Base-by-base conservation (phyloP, 2,329 filamentous ascomycete species). In the Sporothrix protearum region DNA sequence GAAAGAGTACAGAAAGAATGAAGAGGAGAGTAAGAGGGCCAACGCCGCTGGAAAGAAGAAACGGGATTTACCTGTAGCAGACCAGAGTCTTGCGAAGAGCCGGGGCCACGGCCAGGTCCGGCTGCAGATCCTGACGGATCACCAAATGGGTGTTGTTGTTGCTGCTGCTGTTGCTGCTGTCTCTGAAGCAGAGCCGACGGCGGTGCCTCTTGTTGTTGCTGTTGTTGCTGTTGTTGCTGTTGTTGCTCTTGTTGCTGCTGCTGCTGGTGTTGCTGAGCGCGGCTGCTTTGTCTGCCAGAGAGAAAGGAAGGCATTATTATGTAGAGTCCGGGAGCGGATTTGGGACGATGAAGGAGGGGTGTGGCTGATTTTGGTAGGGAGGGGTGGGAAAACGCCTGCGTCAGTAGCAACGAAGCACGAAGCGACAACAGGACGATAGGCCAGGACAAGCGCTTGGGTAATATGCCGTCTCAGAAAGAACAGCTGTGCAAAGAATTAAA, bases 241-340 rank as follows among this genome's bases (percentile, higher is more conserved):
- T 71, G 57, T 49, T 71, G 64, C n/a, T 69, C 71, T 16, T 71
- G 69, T 51, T 73, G 71, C 42, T 75, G 76, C 73, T 74, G 77
- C 66, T 77, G 77, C 49, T 75, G 76, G 55, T 77, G 76, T 5
- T 75, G 74, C 81, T 87, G 86, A 78, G 86, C 86, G 76, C 85
- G 85, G 77, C 86, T 86, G 82, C 82, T 84, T 79, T 86, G 83
- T 82, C 82, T 87, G 78, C 83, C 82, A 79, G 86, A 80, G 78
- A 85, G 85, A 80, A 82, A 81, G 80, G 87, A 87, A 80, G 83
- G 84, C 85, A 87, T 87, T 73, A 75, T 75, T 69, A 72, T 71
- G 73, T 64, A 72, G 53, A 70, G 72, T 28, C 59, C 57, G 59
- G 57, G 71, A 61, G 72, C 59, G 70, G 70, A 59, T 49, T 33